phyloP scores from a whole-genome alignment of 2,329 filamentous ascomycete genomes.

The Ophidiomyces ophidiicola region DNA sequence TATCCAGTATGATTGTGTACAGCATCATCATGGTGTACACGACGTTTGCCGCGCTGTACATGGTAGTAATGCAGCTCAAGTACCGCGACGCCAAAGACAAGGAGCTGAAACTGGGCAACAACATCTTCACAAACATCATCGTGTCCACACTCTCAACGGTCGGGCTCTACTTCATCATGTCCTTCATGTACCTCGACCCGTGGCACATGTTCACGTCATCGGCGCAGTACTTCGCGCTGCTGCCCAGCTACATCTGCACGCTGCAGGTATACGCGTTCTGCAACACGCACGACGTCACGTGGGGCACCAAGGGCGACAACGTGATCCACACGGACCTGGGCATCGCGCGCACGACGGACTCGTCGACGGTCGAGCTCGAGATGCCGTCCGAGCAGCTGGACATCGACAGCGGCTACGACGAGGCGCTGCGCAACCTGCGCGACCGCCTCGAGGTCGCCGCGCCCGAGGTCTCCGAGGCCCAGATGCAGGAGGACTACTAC shows the following conservation, averaged over 20 bases:
- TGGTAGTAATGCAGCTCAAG: slow-evolving; percentile 70
- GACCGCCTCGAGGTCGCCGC: slow-evolving; percentile 74
- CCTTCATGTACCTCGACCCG: slow-evolving; percentile 88
- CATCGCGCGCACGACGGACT: slow-evolving; percentile 63
- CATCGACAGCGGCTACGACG: slow-evolving; percentile 95
- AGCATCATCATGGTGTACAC: slow-evolving; percentile 92
- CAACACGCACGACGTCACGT: slow-evolving; percentile 97
- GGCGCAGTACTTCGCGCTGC: slow-evolving; percentile 79
- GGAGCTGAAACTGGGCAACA: slow-evolving; percentile 57
- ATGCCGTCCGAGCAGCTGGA: slow-evolving; percentile 98
- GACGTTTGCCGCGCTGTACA: slow-evolving; percentile 75
- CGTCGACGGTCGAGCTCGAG: slow-evolving; percentile 76
- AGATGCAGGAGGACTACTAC: slow-evolving; percentile 97
- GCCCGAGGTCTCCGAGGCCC: slow-evolving; percentile 53
- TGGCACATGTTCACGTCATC: slow-evolving; percentile 98
- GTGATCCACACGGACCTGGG: slow-evolving; percentile 86
- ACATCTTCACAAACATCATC: slow-evolving; percentile 89
- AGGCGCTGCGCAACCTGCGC: slow-evolving; percentile 87
- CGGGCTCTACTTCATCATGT: slow-evolving; percentile 92
- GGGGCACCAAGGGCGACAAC: slow-evolving; percentile 98
- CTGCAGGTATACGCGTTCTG: slow-evolving; percentile 98
- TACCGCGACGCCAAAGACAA: slow-evolving; percentile 32
- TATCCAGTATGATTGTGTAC: slow-evolving; percentile 81
- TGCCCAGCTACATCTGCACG: slow-evolving; percentile 91
- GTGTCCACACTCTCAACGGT: slow-evolving; percentile 79